These are phyloP conservation scores for Taiozyma sp. DNA, from an alignment of 1,139 yeast genomes.

Conservation along the genomic window DNA sequence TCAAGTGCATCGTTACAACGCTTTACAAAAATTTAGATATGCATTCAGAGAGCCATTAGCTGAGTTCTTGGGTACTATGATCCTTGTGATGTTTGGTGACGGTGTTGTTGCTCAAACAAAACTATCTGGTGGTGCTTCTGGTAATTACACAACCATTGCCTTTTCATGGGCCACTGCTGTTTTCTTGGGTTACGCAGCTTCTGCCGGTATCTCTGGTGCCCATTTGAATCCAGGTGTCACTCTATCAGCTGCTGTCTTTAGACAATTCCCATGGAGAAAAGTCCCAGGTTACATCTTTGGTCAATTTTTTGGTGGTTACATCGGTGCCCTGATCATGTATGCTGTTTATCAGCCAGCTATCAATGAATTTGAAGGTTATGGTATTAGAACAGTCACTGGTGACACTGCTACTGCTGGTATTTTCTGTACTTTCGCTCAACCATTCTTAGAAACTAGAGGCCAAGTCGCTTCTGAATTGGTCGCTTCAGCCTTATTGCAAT, in stretches of 20 bases:
- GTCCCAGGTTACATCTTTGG: slow-evolving; percentile 35
- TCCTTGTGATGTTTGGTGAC: slow-evolving; percentile 39
- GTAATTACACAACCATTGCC: slow-evolving; percentile 38
- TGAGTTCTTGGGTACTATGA: slow-evolving; percentile 44
- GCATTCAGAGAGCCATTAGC: slow-evolving; percentile 31
- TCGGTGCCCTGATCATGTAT: slow-evolving; percentile 34
- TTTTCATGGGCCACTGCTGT: slow-evolving; percentile 50
- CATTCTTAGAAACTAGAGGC: slow-evolving; percentile 37
- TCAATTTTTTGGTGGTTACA: slow-evolving; percentile 37
- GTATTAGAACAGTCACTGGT: slow-evolving; percentile 23
- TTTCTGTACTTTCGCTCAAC: slow-evolving; percentile 42
- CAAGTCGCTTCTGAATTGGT: slow-evolving; percentile 43
- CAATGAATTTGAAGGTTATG: slow-evolving; percentile 21
- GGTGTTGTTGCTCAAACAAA: slow-evolving; percentile 42
- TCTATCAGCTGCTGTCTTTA: slow-evolving; percentile 32
- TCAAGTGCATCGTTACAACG: slow-evolving; percentile 12
- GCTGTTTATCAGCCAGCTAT: slow-evolving; percentile 30
- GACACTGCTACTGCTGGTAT: slow-evolving; percentile 32
- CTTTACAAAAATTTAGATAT: slow-evolving; percentile 21
- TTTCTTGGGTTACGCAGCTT: slow-evolving; percentile 38
- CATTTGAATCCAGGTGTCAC: slow-evolving; percentile 42
- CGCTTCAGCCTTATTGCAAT: slow-evolving; percentile 38
- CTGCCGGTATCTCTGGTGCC: slow-evolving; percentile 43
- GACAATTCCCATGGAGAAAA: slow-evolving; percentile 39
- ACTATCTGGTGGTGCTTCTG: slow-evolving; percentile 31